A percentile compares a stretch with the other conserved stretches of the same genome.
phyloP scores from a whole-genome alignment of 768 basidiomycete genomes.

The Suillus lakei region DNA sequence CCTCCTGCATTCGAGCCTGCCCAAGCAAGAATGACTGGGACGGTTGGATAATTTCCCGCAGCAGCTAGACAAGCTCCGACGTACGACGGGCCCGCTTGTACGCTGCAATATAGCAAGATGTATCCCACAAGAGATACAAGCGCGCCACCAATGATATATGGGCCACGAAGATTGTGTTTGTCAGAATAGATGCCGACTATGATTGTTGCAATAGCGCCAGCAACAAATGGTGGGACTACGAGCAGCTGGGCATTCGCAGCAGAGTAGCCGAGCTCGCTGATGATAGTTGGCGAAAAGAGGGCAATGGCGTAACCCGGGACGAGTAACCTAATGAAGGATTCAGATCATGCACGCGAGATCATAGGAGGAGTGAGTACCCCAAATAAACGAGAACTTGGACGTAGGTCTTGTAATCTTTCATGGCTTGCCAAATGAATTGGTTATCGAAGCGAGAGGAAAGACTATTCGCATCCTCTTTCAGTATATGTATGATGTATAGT shows the following conservation, averaged over 20 bases:
- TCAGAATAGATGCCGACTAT: slow-evolving; percentile 48
- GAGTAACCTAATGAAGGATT: slow-evolving; percentile 38
- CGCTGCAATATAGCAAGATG: slow-evolving; percentile 48
- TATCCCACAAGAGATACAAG: slow-evolving; percentile 57
- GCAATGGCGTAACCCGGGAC: slow-evolving; percentile 53
- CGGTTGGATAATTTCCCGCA: slow-evolving; percentile 55
- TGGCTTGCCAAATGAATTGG: slow-evolving; percentile 53
- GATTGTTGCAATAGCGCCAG: slow-evolving; percentile 50
- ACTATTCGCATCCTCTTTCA: slow-evolving; percentile 49
- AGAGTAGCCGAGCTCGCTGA: slow-evolving; percentile 53
- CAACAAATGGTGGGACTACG: slow-evolving; percentile 53
- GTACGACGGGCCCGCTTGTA: slow-evolving; percentile 37
- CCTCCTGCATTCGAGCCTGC: slow-evolving; percentile 59
- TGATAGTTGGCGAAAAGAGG: slow-evolving; percentile 56
- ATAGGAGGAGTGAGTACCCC: slow-evolving; percentile 36
- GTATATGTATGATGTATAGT: slow-evolving; percentile 39
- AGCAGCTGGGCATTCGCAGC: slow-evolving; percentile 55
- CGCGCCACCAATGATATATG: slow-evolving; percentile 49
- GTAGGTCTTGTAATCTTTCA: slow-evolving; percentile 49
- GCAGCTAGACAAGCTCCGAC: slow-evolving; percentile 55
- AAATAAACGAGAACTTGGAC: slow-evolving; percentile 42
- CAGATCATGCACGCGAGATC: background rate
- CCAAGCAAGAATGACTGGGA: slow-evolving; percentile 58
- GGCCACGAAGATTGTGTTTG: slow-evolving; percentile 47
- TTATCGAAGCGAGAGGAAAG: slow-evolving; percentile 49